Percentiles rank a stretch among this genome's conserved stretches.
Conservation (phyloP, 2,329 filamentous ascomycete genomes). For the Fusarium tuaranense region DNA sequence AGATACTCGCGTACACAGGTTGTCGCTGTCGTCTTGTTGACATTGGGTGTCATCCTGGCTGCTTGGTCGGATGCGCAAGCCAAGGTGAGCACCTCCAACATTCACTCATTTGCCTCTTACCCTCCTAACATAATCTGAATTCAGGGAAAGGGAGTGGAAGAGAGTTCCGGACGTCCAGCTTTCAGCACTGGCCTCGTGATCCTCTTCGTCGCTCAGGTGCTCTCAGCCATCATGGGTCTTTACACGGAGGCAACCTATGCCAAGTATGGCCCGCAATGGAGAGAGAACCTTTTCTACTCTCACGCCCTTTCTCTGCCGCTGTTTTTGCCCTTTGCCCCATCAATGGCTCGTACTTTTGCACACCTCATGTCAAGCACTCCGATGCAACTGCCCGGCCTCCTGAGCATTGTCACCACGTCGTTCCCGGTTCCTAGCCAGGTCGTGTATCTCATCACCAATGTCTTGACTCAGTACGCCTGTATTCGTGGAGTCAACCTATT, state of each 20-base stretch:
- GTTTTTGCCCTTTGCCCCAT: slow-evolving; percentile 78
- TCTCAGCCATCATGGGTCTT: slow-evolving; percentile 94
- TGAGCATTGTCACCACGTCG: slow-evolving; percentile 22
- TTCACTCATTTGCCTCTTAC: neutral
- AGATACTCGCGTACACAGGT: slow-evolving; percentile 85
- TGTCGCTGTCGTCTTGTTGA: slow-evolving; percentile 84
- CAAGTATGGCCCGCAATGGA: slow-evolving; percentile 89
- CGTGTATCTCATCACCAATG: slow-evolving; percentile 78
- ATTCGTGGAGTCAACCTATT: slow-evolving; percentile 97
- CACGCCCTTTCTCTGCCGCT: slow-evolving; percentile 80
- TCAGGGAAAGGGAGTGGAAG: slow-evolving; percentile 37
- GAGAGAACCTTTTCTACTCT: slow-evolving; percentile 96
- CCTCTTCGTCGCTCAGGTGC: slow-evolving; percentile 86
- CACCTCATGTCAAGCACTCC: slow-evolving; percentile 74
- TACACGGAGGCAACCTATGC: slow-evolving; percentile 94
- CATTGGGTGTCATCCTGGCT: slow-evolving; percentile 85
- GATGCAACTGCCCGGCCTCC: slow-evolving; percentile 52
- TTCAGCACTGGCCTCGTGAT: slow-evolving; percentile 78
- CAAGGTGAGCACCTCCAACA: slow-evolving; percentile 69
- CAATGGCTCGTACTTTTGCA: slow-evolving; percentile 72
- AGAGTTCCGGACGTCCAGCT: slow-evolving; percentile 42
- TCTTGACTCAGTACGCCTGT: slow-evolving; percentile 92
- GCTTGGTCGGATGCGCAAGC: slow-evolving; percentile 90
- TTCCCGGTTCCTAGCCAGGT: slow-evolving; percentile 73
- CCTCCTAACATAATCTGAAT: neutral